Conservation (phyloP, 192 early-diverging fungal species). For the Podila epicladia region DNA sequence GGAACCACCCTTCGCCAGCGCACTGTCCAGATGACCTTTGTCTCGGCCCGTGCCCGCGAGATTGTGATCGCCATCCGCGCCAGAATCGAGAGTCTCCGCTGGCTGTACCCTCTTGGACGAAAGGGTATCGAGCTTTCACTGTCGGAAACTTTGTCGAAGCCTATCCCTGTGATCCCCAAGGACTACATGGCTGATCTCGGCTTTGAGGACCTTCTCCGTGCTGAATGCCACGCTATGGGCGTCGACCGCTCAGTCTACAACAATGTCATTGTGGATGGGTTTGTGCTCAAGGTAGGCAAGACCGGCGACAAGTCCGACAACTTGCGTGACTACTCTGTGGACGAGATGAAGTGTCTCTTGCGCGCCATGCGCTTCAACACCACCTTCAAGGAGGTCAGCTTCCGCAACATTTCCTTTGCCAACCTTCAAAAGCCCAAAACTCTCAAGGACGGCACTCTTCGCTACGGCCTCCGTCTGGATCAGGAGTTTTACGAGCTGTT, state of each 20-base stretch:
- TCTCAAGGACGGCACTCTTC: constrained; percentile 39
- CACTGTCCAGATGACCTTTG: constrained; percentile 44
- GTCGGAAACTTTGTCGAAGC: constrained; percentile 21
- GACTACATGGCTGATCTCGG: constrained; percentile 38
- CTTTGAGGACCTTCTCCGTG: constrained; percentile 37
- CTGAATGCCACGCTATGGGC: constrained; percentile 29
- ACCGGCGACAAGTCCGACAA: constrained; percentile 12
- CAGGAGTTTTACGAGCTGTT: constrained; percentile 49
- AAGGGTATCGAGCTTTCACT: constrained; percentile 41
- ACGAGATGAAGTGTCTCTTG: constrained; percentile 46
- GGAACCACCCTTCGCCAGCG: constrained; percentile 44
- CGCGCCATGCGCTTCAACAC: constrained; percentile 46
- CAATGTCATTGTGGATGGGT: constrained; percentile 25
- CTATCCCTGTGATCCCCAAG: constrained; percentile 40
- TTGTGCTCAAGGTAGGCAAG: constrained; percentile 15
- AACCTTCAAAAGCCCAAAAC: constrained; percentile 37
- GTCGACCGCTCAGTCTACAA: constrained; percentile 25
- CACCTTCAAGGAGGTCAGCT: constrained; percentile 45
- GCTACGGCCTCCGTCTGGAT: constrained; percentile 43
- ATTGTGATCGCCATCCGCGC: constrained; percentile 45
- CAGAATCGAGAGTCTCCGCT: constrained; percentile 35
- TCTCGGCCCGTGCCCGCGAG: constrained; percentile 34
- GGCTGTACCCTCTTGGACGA: constrained; percentile 39
- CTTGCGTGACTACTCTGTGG: constrained; percentile 26
- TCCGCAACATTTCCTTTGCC: constrained; percentile 32